Conservation (phyloP, 768 basidiomycete genomes). For the Rhodosporidiobolus sp. region DNA sequence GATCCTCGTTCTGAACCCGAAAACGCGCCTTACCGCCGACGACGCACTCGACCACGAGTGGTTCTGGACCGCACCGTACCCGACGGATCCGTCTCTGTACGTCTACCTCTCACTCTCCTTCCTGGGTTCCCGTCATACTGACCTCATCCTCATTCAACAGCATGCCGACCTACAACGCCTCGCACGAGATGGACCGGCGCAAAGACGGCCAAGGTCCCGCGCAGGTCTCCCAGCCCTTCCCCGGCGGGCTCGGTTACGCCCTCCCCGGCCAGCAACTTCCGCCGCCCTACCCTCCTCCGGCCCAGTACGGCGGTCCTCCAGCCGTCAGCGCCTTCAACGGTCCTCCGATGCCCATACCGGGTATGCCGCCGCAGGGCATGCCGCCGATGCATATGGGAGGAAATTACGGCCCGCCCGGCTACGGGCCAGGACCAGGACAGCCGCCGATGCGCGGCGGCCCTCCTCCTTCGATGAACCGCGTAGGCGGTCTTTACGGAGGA, state of each 20-base stretch:
- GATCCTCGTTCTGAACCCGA: constrained; percentile 76
- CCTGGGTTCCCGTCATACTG: not conserved
- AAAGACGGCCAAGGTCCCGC: not conserved
- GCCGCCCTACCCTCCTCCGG: not conserved
- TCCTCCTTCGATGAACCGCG: too few species aligned
- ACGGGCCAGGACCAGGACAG: too few species aligned
- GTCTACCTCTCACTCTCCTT: not conserved
- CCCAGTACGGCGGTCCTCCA: not conserved
- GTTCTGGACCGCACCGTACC: constrained; percentile 79
- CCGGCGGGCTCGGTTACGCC: not conserved
- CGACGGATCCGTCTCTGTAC: constrained; percentile 15
- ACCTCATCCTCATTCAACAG: not conserved
- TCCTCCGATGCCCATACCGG: too few species aligned
- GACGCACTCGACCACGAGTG: constrained; percentile 88
- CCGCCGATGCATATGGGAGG: not conserved
- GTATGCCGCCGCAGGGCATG: not conserved
- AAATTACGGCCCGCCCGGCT: too few species aligned
- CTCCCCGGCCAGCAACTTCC: not conserved
- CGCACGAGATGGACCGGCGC: constrained; percentile 42
- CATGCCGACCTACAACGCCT: constrained; percentile 37
- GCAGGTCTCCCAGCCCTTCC: not conserved
- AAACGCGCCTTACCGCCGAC: constrained; percentile 74
- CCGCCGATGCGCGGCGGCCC: too few species aligned
- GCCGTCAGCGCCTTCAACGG: not conserved
- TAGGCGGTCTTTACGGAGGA: too few species aligned